Evolutionary conservation across 352 stramenopile species (phyloP), one percentile per base, ranked within the genome.

Genomic region (Pythium graminicola): DNA sequence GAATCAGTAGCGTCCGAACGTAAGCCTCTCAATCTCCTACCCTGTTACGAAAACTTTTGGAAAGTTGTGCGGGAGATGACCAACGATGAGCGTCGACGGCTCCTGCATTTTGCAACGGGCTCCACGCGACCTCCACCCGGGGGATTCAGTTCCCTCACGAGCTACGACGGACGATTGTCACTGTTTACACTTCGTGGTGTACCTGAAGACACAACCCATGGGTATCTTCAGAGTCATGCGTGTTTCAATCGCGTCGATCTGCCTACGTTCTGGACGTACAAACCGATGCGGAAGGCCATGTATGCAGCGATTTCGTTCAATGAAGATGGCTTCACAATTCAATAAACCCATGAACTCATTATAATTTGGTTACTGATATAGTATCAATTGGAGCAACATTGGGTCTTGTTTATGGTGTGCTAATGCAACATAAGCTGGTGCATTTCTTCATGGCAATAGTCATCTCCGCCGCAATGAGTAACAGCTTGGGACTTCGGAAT

Each of bases 21-120:
- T 73, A 1, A 64, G 60, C 6, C 53, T n/a, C n/a, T n/a, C n/a
- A n/a, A n/a, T n/a, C n/a, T n/a, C n/a, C n/a, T n/a, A n/a, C n/a
- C n/a, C n/a, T n/a, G n/a, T n/a, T n/a, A n/a, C n/a, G n/a, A 59
- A 24, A 98, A 93, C 94, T 99, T 98, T 62, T 99, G 96, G 96
- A 95, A 97, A 50, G 85, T 98, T 29, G 81, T 99, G 61, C 81
- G 85, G 23, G 79, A 86, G 39, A 89, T 90, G 78, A 72, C 81
- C 13, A 85, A 84, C 48, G 75, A 92, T 55, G 85, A 92, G 29
- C 69, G 77, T 0, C 73, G 76, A 0, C 76, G 80, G 8, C 65
- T 95, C 43, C 62, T 95, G 20, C 67, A 89, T 20, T 95, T 94
- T 41, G 70, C 79, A 7, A 95, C 85, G 10, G 85, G 85, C 10